phyloP scores from a whole-genome alignment of 345 rosid species.

The Ceriops decandra region DNA sequence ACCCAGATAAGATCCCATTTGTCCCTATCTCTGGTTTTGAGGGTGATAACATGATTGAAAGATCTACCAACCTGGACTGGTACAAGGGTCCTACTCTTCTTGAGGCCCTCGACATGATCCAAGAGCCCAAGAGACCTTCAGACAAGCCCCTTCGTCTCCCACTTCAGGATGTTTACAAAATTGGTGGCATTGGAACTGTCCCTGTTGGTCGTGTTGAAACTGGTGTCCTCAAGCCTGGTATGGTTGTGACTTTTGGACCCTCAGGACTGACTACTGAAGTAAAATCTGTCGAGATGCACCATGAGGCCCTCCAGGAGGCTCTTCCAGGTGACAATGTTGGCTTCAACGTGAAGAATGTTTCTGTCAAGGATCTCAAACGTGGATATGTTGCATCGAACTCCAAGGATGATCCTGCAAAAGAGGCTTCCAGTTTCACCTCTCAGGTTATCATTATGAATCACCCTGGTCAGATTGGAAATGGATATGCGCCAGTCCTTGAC shows the following conservation, averaged over 20 bases:
- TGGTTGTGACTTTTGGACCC: conserved; percentile 27
- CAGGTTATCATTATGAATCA: conserved; percentile 46
- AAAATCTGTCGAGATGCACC: conserved; percentile 29
- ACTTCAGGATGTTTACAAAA: conserved; percentile 87
- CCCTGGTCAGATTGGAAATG: conserved; percentile 40
- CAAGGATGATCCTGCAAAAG: conserved; percentile 41
- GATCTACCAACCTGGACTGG: conserved; percentile 75
- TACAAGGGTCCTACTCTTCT: conserved; percentile 78
- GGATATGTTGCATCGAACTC: conserved; percentile 40
- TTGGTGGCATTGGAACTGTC: conserved; percentile 83
- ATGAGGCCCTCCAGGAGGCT: conserved; percentile 27
- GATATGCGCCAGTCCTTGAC: conserved; percentile 28
- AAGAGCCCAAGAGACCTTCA: conserved; percentile 79
- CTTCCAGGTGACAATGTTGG: conserved; percentile 39
- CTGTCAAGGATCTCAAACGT: conserved; percentile 46
- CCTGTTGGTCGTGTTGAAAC: conserved; percentile 38
- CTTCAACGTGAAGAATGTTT: conserved; percentile 40
- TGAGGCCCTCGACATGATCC: conserved; percentile 59
- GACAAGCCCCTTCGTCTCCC: conserved; percentile 94
- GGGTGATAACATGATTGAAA: conserved; percentile 85
- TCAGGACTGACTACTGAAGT: conserved; percentile 28
- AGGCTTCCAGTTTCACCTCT: conserved; percentile 36
- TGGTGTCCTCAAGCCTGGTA: conserved; percentile 24
- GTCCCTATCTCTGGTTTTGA: conserved; percentile 87
- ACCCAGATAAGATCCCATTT: conserved; percentile 73